A percentile compares a stretch with the other conserved stretches of the same genome.
These are phyloP conservation scores for Claviceps citrina DNA, from an alignment of 2,329 filamentous ascomycete species.

Conservation along the genomic window DNA sequence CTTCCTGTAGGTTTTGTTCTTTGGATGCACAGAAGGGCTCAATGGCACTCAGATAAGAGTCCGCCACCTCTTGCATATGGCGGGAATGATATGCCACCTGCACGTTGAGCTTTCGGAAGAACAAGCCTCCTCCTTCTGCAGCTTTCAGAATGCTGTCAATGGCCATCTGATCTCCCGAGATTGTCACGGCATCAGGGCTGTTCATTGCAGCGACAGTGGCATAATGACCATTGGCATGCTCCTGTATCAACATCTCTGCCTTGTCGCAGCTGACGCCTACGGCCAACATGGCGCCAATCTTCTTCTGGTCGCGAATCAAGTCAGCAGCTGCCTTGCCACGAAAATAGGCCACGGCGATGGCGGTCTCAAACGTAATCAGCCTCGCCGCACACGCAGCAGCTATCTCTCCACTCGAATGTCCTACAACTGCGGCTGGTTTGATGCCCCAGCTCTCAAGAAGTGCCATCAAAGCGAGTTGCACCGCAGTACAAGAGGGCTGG, in stretches of 20 bases:
- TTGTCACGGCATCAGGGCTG: constrained; percentile 15
- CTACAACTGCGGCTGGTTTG: constrained; percentile 12
- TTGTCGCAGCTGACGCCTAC: constrained; percentile 10
- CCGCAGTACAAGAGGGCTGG: constrained; percentile 22
- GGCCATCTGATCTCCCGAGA: constrained; percentile 16
- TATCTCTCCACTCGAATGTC: constrained; percentile 22
- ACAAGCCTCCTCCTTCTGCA: constrained; percentile 14
- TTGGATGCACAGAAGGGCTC: constrained; percentile 2
- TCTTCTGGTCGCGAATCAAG: neutral
- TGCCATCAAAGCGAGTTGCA: constrained; percentile 23
- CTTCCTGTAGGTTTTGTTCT: neutral
- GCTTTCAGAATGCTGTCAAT: constrained; percentile 12
- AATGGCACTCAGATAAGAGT: constrained; percentile 3
- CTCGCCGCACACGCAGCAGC: constrained; percentile 18
- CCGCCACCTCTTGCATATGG: constrained; percentile 10
- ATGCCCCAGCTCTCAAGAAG: constrained; percentile 16
- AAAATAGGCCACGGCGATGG: constrained; percentile 9
- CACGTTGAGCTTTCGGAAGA: constrained; percentile 19
- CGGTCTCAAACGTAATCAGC: constrained; percentile 11
- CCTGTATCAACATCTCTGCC: constrained; percentile 3
- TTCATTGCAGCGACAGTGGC: constrained; percentile 15
- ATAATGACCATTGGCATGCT: constrained; percentile 2
- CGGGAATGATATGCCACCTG: constrained; percentile 16
- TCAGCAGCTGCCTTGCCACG: constrained; percentile 8
- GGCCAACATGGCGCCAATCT: constrained; percentile 14